Percentiles rank a stretch among this genome's conserved stretches.
Evolutionary conservation across 2,329 filamentous ascomycete genomes (phyloP).

Genomic region (Aspergillaceae sp.): DNA sequence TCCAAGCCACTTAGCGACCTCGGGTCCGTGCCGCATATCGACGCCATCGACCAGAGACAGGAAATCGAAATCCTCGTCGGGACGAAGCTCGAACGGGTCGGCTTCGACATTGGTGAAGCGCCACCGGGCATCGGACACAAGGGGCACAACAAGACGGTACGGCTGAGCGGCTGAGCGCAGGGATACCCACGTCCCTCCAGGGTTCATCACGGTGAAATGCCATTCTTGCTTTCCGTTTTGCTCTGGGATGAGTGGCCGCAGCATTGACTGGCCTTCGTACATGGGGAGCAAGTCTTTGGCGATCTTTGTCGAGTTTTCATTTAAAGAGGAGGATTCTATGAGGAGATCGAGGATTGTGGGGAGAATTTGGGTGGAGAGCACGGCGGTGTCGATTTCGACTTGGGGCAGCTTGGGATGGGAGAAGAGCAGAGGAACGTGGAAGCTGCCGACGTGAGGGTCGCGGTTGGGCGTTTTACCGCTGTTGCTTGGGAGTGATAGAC

Average conservation of each 20-base stretch:
- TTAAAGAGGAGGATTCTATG: conserved; percentile 22
- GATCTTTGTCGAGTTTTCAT: conserved; percentile 11
- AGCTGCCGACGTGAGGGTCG: conserved; percentile 25
- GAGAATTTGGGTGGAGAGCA: conserved; percentile 24
- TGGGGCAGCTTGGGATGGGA: conserved; percentile 25
- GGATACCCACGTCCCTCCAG: conserved; percentile 23
- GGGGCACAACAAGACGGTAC: conserved; percentile 23
- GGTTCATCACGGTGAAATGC: conserved; percentile 30
- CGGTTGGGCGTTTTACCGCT: conserved; percentile 26
- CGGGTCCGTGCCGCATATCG: conserved; percentile 11
- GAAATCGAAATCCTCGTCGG: conserved; percentile 17
- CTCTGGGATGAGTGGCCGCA: conserved; percentile 17
- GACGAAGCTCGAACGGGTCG: conserved; percentile 18
- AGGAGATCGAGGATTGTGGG: conserved; percentile 25
- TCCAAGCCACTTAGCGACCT: conserved; percentile 15
- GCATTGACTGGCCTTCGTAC: conserved; percentile 27
- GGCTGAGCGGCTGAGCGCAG: conserved; percentile 22
- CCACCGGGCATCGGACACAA: conserved; percentile 25
- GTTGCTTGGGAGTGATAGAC: conserved; percentile 28
- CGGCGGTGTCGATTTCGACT: conserved; percentile 19
- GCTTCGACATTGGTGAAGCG: conserved; percentile 21
- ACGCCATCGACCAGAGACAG: conserved; percentile 14
- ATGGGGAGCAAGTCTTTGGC: conserved; percentile 19
- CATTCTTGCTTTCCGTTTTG: conserved; percentile 17
- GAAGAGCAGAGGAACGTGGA: conserved; percentile 26